These are phyloP conservation scores for Pichia exigua DNA, from an alignment of 805 yeast genomes.

Conservation along the genomic window DNA sequence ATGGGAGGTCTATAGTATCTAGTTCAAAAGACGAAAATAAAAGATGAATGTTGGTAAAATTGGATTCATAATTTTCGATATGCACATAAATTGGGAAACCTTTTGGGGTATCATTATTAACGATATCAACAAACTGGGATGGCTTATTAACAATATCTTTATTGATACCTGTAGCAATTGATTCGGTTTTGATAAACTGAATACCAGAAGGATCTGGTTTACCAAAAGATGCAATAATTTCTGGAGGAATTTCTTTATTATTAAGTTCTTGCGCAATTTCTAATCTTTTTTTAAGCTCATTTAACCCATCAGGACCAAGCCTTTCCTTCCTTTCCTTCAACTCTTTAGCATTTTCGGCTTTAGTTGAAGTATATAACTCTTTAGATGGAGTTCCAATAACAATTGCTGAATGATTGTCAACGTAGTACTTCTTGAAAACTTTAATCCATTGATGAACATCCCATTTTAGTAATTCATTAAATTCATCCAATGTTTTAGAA, in stretches of 20 bases:
- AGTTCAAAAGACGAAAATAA: slow-evolving; percentile 48
- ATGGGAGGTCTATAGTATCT: slow-evolving; percentile 49
- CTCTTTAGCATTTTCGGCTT: slow-evolving; percentile 42
- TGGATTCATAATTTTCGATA: slow-evolving; percentile 71
- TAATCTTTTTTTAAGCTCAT: slow-evolving; percentile 41
- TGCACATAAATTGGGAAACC: slow-evolving; percentile 65
- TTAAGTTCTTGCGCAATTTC: slow-evolving; percentile 59
- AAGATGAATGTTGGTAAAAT: slow-evolving; percentile 64
- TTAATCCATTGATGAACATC: slow-evolving; percentile 56
- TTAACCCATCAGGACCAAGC: slow-evolving; percentile 56
- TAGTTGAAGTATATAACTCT: slow-evolving; percentile 43
- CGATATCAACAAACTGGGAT: slow-evolving; percentile 18
- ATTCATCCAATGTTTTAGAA: slow-evolving; percentile 51
- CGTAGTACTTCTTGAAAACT: slow-evolving; percentile 43
- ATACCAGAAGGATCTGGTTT: slow-evolving; percentile 72
- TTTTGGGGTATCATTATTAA: slow-evolving; percentile 29
- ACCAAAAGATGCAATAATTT: slow-evolving; percentile 51
- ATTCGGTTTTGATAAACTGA: slow-evolving; percentile 57
- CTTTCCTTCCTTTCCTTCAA: slow-evolving; percentile 40
- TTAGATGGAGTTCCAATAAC: slow-evolving; percentile 69
- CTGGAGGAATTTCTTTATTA: slow-evolving; percentile 69
- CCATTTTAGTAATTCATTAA: slow-evolving; percentile 55
- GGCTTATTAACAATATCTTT: slow-evolving; percentile 22
- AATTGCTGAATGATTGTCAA: slow-evolving; percentile 55
- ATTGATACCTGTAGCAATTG: slow-evolving; percentile 53